Evolutionary conservation across 305 asterid species (phyloP).

Genomic region (Plantago rigida): DNA sequence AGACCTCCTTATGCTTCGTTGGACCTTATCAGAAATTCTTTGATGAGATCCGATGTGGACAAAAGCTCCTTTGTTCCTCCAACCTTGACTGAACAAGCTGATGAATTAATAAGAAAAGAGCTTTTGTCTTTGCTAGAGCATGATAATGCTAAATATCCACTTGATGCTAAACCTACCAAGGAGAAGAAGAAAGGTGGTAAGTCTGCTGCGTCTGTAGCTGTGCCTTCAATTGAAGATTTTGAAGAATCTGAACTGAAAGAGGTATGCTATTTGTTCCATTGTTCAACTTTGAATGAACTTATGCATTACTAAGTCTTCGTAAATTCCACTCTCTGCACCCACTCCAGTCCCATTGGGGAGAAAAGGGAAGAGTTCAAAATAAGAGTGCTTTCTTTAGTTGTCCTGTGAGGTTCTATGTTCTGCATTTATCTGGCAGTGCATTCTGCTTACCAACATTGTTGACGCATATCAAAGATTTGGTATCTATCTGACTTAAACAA

Average conservation of each 20-base stretch:
- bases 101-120: slow-evolving; percentile 76
- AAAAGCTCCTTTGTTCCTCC: slow-evolving; percentile 94
- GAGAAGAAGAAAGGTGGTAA: slow-evolving; percentile 75
- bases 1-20: slow-evolving; percentile 78
- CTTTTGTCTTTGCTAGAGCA: slow-evolving; percentile 79
- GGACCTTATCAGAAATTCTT: slow-evolving; percentile 58
- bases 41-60: slow-evolving; percentile 66
- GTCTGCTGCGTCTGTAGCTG: slow-evolving; percentile 35
- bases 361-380: too few relatives aligned
- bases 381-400: too few relatives aligned
- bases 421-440: too few relatives aligned
- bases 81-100: slow-evolving; percentile 81
- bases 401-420: too few relatives aligned
- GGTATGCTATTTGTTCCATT: slow-evolving; percentile 43
- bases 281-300: too few relatives aligned
- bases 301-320: too few relatives aligned
- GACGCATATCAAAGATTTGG: too few relatives aligned
- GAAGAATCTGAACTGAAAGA: slow-evolving; percentile 73
- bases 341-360: slow-evolving; percentile 47
- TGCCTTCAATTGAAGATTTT: slow-evolving; percentile 66
- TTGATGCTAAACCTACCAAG: slow-evolving; percentile 58
- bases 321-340: slow-evolving; percentile 41
- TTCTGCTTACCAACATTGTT: too few relatives aligned
- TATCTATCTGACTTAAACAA: too few relatives aligned
- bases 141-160: slow-evolving; percentile 80